Percentiles rank a stretch among this genome's conserved stretches.
These are phyloP conservation scores for Botrytis tulipae DNA, from an alignment of 2,329 filamentous ascomycete species.

Conservation along the genomic window DNA sequence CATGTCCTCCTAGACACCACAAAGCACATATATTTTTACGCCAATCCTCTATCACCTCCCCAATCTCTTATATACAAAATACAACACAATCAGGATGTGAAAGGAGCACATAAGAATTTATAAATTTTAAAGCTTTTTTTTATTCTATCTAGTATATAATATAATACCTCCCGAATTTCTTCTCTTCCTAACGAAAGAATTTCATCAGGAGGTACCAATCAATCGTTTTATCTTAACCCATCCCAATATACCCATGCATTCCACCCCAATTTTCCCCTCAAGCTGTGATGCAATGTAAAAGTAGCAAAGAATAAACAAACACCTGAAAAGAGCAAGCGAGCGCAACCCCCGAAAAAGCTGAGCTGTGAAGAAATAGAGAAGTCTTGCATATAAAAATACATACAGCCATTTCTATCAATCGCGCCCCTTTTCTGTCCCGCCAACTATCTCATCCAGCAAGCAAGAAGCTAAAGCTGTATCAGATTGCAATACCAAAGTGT, in stretches of 20 bases:
- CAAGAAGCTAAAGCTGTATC: background rate
- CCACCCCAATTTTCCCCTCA: constrained; percentile 4
- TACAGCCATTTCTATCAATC: background rate
- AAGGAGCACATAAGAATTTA: background rate
- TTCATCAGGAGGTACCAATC: constrained; percentile 8
- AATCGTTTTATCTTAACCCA: constrained; percentile 9
- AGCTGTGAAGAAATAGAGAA: background rate
- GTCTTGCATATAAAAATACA: background rate
- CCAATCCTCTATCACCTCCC: background rate
- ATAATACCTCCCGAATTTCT: background rate
- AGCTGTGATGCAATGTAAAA: constrained; percentile 5
- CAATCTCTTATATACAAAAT: background rate
- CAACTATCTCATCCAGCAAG: background rate
- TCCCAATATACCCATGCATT: constrained; percentile 5
- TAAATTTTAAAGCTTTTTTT: constrained; percentile 15
- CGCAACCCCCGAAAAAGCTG: background rate
- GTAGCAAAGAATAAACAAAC: background rate
- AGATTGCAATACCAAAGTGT: constrained; percentile 1
- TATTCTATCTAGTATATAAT: constrained; percentile 9
- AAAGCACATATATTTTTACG: background rate
- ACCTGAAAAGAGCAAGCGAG: constrained; percentile 13
- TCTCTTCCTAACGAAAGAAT: background rate
- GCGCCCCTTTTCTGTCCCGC: background rate
- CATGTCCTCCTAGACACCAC: background rate
- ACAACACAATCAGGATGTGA: background rate